Evolutionary conservation across 306 rosid species (phyloP).

Genomic region (Vigna hirtella): DNA sequence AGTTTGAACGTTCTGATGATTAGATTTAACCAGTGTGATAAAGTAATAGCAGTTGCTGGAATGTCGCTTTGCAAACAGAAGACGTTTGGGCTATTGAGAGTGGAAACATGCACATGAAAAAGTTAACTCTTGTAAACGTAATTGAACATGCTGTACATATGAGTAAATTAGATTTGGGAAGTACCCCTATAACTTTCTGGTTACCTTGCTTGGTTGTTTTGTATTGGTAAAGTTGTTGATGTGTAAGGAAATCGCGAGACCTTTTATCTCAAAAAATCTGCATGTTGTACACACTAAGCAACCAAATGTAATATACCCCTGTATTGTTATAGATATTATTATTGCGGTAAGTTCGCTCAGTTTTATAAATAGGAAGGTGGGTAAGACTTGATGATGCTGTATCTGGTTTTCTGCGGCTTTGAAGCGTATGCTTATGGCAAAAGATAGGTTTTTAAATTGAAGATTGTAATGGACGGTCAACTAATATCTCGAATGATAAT

Average conservation of each 20-base stretch:
- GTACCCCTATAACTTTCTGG: not conserved
- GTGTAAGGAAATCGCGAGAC: constrained; percentile 1
- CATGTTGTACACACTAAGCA: not conserved
- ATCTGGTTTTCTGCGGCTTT: not conserved
- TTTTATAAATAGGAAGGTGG: constrained; percentile 35
- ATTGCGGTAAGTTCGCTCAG: not conserved
- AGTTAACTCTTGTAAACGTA: constrained; percentile 15
- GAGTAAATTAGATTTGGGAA: constrained; percentile 8
- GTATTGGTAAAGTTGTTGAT: not conserved
- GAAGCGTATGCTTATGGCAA: not conserved
- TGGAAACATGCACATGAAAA: constrained; percentile 25
- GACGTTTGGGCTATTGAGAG: constrained; percentile 21
- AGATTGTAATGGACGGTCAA: not conserved
- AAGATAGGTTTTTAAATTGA: not conserved
- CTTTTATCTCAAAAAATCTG: not conserved
- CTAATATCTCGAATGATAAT: constrained; percentile 15
- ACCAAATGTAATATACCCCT: not conserved
- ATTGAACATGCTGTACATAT: not conserved
- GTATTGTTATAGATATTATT: not conserved
- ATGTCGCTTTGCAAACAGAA: constrained; percentile 28
- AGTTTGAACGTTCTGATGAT: constrained; percentile 1
- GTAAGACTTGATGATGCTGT: constrained; percentile 28
- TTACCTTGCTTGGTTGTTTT: constrained; percentile 7
- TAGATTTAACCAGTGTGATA: constrained; percentile 29
- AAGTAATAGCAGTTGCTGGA: constrained; percentile 38